Base-by-base conservation (phyloP, 345 rosid genomes). In the Eucalyptus regnans region DNA sequence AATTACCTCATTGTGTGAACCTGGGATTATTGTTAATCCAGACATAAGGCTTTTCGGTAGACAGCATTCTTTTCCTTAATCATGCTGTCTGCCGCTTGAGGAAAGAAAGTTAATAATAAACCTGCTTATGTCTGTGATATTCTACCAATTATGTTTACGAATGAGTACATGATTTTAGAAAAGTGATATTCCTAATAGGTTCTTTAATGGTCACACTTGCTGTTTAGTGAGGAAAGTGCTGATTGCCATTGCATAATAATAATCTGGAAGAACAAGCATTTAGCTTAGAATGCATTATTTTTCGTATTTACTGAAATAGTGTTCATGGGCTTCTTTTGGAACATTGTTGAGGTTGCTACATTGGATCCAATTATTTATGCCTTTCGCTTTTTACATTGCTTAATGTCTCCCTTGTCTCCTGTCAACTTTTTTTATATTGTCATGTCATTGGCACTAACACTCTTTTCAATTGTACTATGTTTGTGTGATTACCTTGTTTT, bases 331-430 rank as follows among this genome's bases (percentile, higher is more conserved):
- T 49, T 87, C 86, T 22, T 12, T 13, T 48, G 86, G 62, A 92
- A 91, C 88, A 92, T 88, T 90, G 89, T 89, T 68, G 87, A 91
- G 88, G 89, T 90, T 93, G 92, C 87, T 90, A 87, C 94, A 91
- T 92, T 91, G 93, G 96, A 94, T 95, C 93, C 97, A 71, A 76
- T 92, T 93, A 88, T 91, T 90, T 90, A 80, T 89, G 81, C 89
- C 91, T 93, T 95, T 92, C 88, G 66, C 95, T 95, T 95, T 92
- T 91, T 88, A 31, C 93, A 88, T 93, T 87, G 88, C 91, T 12
- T 87, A 91, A 89, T 41, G 22, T 76, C 84, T 76, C 84, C 84
- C 84, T 76, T 76, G 89, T 92, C 93, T 89, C 85, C 43, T 18
- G 15, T 17, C 15, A 25, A 31, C 37, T 17, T 86, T 86, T 13